phyloP scores from a whole-genome alignment of 164 flowering plant species.

The Sedum album region DNA sequence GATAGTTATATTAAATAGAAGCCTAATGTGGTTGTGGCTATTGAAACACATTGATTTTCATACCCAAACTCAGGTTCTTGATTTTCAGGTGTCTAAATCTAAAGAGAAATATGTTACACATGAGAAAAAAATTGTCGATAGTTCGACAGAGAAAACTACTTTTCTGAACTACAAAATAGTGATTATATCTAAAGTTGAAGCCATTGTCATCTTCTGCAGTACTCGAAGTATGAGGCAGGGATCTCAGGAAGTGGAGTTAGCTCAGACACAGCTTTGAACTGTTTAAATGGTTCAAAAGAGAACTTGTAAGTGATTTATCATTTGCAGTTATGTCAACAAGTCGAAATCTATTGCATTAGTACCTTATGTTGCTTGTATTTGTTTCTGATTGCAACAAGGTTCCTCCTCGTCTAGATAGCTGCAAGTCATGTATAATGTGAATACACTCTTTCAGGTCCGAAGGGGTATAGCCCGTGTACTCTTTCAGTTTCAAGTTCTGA shows the following conservation, averaged over 20 bases:
- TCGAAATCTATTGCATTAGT: neutral
- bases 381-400: neutral
- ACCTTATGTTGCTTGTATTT: neutral
- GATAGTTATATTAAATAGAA: neutral
- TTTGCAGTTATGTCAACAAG: neutral
- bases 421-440: neutral
- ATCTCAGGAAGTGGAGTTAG: no score
- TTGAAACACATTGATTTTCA: no score
- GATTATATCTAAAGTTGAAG: no score
- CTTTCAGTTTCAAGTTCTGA: neutral
- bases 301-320: neutral
- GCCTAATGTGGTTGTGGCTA: neutral
- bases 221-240: no score
- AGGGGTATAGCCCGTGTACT: neutral
- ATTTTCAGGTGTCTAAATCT: no score
- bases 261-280: neutral
- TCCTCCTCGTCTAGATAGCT: neutral
- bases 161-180: no score
- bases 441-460: neutral
- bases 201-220: no score
- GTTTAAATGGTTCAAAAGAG: neutral
- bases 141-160: no score
- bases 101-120: no score
- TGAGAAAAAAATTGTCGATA: no score
- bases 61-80: no score